Percentiles rank a stretch among this genome's conserved stretches.
These are phyloP conservation scores for Lithohypha guttulata DNA, from an alignment of 2,329 filamentous ascomycete species.

Conservation along the genomic window DNA sequence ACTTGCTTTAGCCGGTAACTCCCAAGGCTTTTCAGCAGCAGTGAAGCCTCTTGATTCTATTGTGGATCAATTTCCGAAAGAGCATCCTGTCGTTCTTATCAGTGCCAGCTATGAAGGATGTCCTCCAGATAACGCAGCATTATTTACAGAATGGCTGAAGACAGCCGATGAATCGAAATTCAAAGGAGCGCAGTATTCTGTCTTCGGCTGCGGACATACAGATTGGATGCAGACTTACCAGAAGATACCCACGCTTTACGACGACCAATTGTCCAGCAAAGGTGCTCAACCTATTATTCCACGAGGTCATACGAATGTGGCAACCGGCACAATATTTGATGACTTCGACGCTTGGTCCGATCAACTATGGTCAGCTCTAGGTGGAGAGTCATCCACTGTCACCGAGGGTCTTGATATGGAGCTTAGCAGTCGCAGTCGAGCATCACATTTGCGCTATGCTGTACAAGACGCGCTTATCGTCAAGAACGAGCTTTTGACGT, in stretches of 20 bases:
- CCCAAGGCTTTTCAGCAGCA: conserved; percentile 49
- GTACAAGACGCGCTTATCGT: conserved; percentile 52
- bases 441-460: conserved; percentile 51
- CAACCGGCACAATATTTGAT: conserved; percentile 54
- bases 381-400: conserved; percentile 23
- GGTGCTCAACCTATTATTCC: conserved; percentile 41
- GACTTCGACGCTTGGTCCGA: conserved; percentile 61
- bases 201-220: conserved; percentile 58
- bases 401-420: conserved; percentile 39
- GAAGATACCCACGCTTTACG: conserved; percentile 52
- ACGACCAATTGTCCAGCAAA: conserved; percentile 41
- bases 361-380: conserved; percentile 42
- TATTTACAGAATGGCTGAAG: conserved; percentile 59
- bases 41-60: conserved; percentile 52
- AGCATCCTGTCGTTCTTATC: conserved; percentile 54
- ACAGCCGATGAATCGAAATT: conserved; percentile 41
- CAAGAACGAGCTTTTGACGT: conserved; percentile 42
- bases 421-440: conserved; percentile 42
- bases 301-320: conserved; percentile 44
- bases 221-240: conserved; percentile 53
- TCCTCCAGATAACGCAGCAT: conserved; percentile 59
- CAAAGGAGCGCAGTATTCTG: conserved; percentile 50
- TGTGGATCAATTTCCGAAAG: conserved; percentile 48
- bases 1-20: conserved; percentile 48
- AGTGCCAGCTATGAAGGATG: conserved; percentile 65